These are phyloP conservation scores for Candida railenensis DNA, from an alignment of 805 yeast species.

Conservation along the genomic window DNA sequence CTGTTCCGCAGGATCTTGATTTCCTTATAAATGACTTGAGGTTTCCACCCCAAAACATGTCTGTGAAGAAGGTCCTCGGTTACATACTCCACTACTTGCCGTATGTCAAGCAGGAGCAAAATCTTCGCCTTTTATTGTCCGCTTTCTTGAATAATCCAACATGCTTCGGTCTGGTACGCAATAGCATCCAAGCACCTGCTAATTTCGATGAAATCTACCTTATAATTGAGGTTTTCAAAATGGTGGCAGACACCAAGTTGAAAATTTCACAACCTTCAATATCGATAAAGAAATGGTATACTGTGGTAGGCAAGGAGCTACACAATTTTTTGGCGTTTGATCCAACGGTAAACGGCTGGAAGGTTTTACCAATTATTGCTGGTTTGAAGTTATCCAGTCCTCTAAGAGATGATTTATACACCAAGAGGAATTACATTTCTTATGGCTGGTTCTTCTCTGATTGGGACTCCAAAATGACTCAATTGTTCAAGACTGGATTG, in stretches of 20 bases:
- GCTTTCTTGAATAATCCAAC: constrained; percentile 44
- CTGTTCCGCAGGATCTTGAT: constrained; percentile 45
- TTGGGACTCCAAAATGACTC: constrained; percentile 28
- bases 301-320: constrained; percentile 32
- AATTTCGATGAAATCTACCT: constrained; percentile 32
- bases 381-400: constrained; percentile 43
- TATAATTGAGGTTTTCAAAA: constrained; percentile 49
- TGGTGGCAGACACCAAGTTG: constrained; percentile 44
- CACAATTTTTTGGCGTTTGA: constrained; percentile 27
- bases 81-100: constrained; percentile 54
- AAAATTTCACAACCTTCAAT: constrained; percentile 49
- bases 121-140: constrained; percentile 43
- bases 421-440: constrained; percentile 24
- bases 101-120: constrained; percentile 44
- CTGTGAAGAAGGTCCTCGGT: constrained; percentile 37
- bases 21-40: constrained; percentile 44
- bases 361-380: constrained; percentile 44
- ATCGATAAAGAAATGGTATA: constrained; percentile 43
- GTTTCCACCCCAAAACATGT: constrained; percentile 33
- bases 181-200: constrained; percentile 8
- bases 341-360: constrained; percentile 40
- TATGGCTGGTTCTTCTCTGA: constrained; percentile 32
- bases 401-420: constrained; percentile 31
- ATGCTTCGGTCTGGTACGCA: constrained; percentile 19
- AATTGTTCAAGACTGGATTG: constrained; percentile 29